phyloP scores from a whole-genome alignment of 2,329 filamentous ascomycete species.

The Penicillium griseofulvum region DNA sequence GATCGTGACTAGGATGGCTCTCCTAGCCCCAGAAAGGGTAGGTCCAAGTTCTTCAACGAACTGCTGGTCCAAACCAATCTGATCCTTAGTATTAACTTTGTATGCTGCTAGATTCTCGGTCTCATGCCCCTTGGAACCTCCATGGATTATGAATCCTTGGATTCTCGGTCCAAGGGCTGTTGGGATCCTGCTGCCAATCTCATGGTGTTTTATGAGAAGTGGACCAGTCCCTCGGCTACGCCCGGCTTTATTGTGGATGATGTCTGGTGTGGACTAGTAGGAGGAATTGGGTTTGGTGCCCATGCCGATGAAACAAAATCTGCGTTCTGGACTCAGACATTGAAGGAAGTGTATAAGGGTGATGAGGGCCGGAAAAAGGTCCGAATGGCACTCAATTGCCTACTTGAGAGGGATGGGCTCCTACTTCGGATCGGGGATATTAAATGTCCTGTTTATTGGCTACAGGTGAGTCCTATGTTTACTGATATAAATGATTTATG shows the following conservation, averaged over 20 bases:
- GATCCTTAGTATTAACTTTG: not conserved
- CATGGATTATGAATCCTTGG: conserved; percentile 49
- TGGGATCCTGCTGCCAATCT: conserved; percentile 45
- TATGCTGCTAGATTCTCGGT: conserved; percentile 44
- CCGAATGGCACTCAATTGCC: conserved; percentile 51
- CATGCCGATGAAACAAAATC: conserved; percentile 35
- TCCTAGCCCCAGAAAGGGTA: not conserved
- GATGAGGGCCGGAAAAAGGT: conserved; percentile 49
- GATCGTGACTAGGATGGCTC: not conserved
- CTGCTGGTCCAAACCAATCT: not conserved
- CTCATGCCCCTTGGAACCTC: conserved; percentile 53
- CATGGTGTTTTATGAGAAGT: conserved; percentile 37
- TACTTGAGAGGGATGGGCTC: conserved; percentile 50
- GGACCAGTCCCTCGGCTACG: conserved; percentile 40
- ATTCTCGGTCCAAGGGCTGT: conserved; percentile 47
- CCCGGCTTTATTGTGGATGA: conserved; percentile 44
- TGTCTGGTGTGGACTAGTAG: conserved; percentile 47
- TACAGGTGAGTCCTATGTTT: conserved; percentile 39
- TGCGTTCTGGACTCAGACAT: conserved; percentile 45
- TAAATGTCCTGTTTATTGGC: conserved; percentile 51
- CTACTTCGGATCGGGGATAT: conserved; percentile 47
- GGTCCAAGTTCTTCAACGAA: not conserved
- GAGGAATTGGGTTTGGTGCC: conserved; percentile 49
- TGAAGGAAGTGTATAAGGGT: conserved; percentile 48
- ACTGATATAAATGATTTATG: not conserved